Conservation (phyloP, 176 grass and related monocot genomes). For the Bothriochloa decipiens region DNA sequence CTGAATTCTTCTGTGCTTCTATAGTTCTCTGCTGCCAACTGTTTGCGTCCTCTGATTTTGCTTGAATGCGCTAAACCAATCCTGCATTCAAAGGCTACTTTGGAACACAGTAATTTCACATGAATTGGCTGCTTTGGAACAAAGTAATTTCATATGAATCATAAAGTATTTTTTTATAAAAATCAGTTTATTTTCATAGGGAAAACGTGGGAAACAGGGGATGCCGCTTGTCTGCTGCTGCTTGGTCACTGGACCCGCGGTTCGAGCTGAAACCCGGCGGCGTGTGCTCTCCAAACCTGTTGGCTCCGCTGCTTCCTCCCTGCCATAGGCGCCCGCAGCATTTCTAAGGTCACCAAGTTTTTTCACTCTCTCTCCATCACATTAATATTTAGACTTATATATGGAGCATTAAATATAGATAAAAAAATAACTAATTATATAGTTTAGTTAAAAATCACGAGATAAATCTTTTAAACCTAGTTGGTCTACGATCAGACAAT, state of each 20-base stretch:
- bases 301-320: neutral
- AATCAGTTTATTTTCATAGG: neutral
- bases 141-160: too few species aligned
- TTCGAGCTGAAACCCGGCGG: neutral
- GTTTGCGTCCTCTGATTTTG: neutral
- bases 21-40: too few species aligned
- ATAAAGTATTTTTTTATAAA: too few species aligned
- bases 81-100: neutral
- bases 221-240: too few species aligned
- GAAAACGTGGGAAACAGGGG: neutral
- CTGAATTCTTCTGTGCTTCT: neutral
- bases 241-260: neutral
- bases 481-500: too few species aligned
- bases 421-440: too few species aligned
- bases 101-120: neutral
- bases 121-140: neutral
- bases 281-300: constrained; percentile 17
- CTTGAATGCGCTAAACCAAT: neutral
- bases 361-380: too few species aligned
- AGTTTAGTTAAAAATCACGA: too few species aligned
- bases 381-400: too few species aligned
- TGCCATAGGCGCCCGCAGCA: constrained; percentile 12
- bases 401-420: too few species aligned
- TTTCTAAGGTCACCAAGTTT: too few species aligned
- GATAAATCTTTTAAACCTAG: too few species aligned